These are phyloP conservation scores for Bonia amplexicaulis DNA, from an alignment of 176 grass and related monocot genomes.

Conservation along the genomic window DNA sequence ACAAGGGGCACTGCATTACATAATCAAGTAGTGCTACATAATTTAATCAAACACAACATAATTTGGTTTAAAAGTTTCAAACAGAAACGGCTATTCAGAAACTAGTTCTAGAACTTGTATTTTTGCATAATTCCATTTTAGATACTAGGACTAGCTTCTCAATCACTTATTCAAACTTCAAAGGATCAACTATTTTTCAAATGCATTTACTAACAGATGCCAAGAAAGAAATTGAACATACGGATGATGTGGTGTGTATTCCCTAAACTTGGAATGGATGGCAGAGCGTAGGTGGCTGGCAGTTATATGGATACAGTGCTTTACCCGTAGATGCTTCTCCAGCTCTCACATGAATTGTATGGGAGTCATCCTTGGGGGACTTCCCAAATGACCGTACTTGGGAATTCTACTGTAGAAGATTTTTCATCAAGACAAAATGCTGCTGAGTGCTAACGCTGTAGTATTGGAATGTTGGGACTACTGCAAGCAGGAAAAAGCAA, in stretches of 20 bases:
- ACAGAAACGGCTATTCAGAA: not conserved
- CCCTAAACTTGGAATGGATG: not conserved
- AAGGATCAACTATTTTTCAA: not conserved
- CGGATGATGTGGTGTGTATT: not conserved
- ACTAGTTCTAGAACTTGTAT: not conserved
- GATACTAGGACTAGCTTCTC: not conserved
- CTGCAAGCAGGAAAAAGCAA: not conserved
- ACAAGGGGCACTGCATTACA: not conserved
- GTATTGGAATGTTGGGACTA: not conserved
- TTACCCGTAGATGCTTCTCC: not conserved
- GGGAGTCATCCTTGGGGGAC: not conserved
- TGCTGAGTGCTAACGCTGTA: not conserved
- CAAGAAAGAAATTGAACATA: not conserved
- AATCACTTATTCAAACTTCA: not conserved
- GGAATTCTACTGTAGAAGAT: too few species aligned
- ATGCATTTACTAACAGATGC: not conserved
- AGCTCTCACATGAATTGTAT: not conserved
- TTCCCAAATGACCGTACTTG: not conserved
- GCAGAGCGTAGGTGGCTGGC: not conserved
- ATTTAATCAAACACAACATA: not conserved
- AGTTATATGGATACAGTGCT: not conserved
- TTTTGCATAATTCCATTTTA: not conserved
- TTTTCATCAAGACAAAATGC: too few species aligned
- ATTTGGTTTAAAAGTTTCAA: not conserved
- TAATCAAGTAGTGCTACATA: not conserved